These are phyloP conservation scores for Arthrobotrys sphaeroides DNA, from an alignment of 2,329 filamentous ascomycete species.

Conservation along the genomic window DNA sequence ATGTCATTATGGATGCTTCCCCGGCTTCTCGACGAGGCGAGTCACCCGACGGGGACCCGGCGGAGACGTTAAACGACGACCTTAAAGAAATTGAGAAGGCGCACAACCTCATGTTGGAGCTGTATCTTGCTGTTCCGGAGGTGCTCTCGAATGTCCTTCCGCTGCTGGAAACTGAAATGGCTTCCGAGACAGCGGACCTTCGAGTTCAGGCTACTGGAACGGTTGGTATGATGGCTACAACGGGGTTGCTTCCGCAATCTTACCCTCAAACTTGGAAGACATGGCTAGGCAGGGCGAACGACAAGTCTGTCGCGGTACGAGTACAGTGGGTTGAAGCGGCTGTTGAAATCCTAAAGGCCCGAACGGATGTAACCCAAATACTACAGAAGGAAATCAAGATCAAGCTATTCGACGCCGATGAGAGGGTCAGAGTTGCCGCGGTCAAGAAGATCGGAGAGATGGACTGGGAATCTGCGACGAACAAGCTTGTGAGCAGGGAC, in stretches of 20 bases:
- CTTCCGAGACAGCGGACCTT: slow-evolving; percentile 86
- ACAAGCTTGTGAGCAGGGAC: slow-evolving; percentile 73
- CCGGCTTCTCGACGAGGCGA: slow-evolving; percentile 59
- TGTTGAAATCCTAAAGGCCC: slow-evolving; percentile 86
- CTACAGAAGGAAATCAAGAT: slow-evolving; percentile 72
- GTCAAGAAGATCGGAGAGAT: slow-evolving; percentile 85
- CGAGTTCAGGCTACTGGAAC: slow-evolving; percentile 91
- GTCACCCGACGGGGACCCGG: slow-evolving; percentile 61
- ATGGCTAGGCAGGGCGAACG: slow-evolving; percentile 77
- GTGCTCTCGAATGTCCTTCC: slow-evolving; percentile 93
- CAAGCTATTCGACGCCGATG: slow-evolving; percentile 86
- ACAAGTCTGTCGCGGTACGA: slow-evolving; percentile 84
- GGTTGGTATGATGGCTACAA: slow-evolving; percentile 78
- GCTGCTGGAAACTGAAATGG: slow-evolving; percentile 89
- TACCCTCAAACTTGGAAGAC: slow-evolving; percentile 58
- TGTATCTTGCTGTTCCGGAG: slow-evolving; percentile 89
- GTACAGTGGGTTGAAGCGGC: slow-evolving; percentile 85
- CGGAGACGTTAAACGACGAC: slow-evolving; percentile 78
- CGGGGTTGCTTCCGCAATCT: slow-evolving; percentile 54
- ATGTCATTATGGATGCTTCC: slow-evolving; percentile 90
- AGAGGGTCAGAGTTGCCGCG: slow-evolving; percentile 89
- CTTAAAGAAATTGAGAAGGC: slow-evolving; percentile 88
- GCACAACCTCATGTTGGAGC: slow-evolving; percentile 85
- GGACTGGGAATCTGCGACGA: slow-evolving; percentile 79
- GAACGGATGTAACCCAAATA: slow-evolving; percentile 74